Evolutionary conservation across 192 early-diverging fungal genomes (phyloP), one percentile per base, ranked within the genome.

Genomic region (Piromyces finnis): DNA sequence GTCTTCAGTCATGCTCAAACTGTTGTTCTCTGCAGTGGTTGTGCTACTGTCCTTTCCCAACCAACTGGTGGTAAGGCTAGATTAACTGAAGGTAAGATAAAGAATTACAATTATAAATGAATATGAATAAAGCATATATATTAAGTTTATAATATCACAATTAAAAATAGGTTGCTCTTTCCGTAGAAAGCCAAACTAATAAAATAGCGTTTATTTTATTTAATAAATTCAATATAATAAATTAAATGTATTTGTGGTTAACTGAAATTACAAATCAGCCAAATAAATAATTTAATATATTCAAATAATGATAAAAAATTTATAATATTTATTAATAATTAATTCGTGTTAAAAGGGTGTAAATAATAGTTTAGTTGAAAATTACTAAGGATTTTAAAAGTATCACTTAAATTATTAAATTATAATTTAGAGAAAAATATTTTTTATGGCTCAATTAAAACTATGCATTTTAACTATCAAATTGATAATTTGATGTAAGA

Each of bases 1-100:
- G 96, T 99, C 84, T 99, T 99, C 93, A 93, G 92, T 88, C 97
- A 99, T 89, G 96, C 96, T 85, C 96, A 99, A 88, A 96, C 96
- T 83, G 97, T 99, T 79, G 97, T 99, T 80, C 85, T 97, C 80
- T 99, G 97, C 92, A 88, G 91, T 82, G 92, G 93, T 82, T 99
- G 97, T 91, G 90, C 94, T 83, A 96, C 95, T 84, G 96, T 99
- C 82, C 93, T 99, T 84, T 97, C 94, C 90, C 96, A 98, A 88
- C 97, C 97, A 84, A 99, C 96, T 80, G 97, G 97, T 90, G 97
- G 97, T 88, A 68, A 68, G 51, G 51, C 51, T 68, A 68, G 51
- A 68, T 68, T 68, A 68, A 68, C 51, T 68, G 51, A 68, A 68
- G 26, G 26, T n/a, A 68, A 68, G 51, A 14, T n/a, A n/a, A n/a